Conservation (phyloP, 768 basidiomycete species). For the Dictyophora rubrovolvata region DNA sequence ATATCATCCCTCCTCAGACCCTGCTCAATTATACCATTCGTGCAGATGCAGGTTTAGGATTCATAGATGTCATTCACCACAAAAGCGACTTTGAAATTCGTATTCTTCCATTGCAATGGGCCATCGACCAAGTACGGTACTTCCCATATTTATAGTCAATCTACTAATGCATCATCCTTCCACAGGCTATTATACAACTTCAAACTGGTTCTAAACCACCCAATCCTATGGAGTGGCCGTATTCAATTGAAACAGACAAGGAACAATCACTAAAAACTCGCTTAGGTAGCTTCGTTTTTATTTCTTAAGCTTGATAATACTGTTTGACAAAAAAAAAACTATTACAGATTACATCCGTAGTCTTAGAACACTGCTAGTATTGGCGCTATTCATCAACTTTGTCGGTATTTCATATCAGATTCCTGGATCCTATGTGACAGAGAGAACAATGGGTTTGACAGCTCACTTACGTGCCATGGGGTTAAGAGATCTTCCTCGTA, state of each 20-base stretch:
- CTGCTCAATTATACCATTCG: constrained; percentile 52
- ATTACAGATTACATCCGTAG: constrained; percentile 57
- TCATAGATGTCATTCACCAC: constrained; percentile 57
- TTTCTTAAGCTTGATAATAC: background rate
- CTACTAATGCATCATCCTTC: background rate
- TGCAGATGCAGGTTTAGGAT: constrained; percentile 53
- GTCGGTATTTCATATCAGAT: constrained; percentile 71
- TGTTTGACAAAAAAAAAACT: background rate
- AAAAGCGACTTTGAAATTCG: constrained; percentile 58
- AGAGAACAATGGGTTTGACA: constrained; percentile 55
- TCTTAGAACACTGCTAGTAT: constrained; percentile 48
- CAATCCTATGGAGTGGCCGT: constrained; percentile 66
- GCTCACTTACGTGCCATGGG: constrained; percentile 77
- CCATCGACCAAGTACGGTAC: constrained; percentile 51
- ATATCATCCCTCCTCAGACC: background rate
- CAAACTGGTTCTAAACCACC: constrained; percentile 42
- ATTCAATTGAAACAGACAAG: constrained; percentile 54
- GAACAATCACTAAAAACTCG: constrained; percentile 47
- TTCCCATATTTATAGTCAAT: background rate
- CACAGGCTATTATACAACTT: constrained; percentile 64
- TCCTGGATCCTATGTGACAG: constrained; percentile 57
- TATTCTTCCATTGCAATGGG: constrained; percentile 67
- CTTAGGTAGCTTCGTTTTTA: constrained; percentile 29
- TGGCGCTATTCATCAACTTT: constrained; percentile 66
- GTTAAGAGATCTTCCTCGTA: constrained; percentile 56